Evolutionary conservation across 352 stramenopile species (phyloP).

Genomic region (Peronospora tabacina): DNA sequence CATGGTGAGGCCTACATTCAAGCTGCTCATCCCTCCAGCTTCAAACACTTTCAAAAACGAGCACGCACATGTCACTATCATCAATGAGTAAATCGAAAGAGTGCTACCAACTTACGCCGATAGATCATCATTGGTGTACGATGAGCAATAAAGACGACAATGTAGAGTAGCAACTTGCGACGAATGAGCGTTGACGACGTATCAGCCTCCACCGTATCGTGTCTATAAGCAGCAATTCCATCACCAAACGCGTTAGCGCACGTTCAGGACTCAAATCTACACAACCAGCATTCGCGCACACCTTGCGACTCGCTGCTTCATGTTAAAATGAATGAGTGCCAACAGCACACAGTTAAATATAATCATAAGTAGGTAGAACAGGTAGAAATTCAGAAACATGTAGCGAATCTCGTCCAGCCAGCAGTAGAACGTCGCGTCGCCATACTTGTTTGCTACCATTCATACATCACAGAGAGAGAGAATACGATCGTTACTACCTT

Average conservation of each 20-base stretch:
- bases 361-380: conserved; percentile 59
- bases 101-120: conserved; percentile 32
- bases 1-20: conserved; percentile 37
- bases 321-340: conserved; percentile 52
- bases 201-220: conserved; percentile 57
- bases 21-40: conserved; percentile 25
- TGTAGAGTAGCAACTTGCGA: conserved; percentile 61
- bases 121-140: conserved; percentile 69
- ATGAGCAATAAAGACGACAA: conserved; percentile 60
- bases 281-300: conserved; percentile 4
- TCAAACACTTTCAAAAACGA: conserved; percentile 31
- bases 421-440: conserved; percentile 78
- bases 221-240: conserved; percentile 16
- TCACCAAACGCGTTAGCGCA: conserved; percentile 4
- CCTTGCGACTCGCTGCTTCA: conserved; percentile 55
- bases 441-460: conserved; percentile 48
- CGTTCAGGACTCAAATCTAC: not conserved
- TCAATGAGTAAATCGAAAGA: not conserved
- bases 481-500: not conserved
- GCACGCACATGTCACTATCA: conserved; percentile 6
- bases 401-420: conserved; percentile 58
- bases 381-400: conserved; percentile 75
- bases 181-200: conserved; percentile 64
- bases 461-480: conserved; percentile 1
- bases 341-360: conserved; percentile 68